These are phyloP conservation scores for Sequoia sempervirens DNA, from an alignment of 75 land plant species.

Conservation along the genomic window DNA sequence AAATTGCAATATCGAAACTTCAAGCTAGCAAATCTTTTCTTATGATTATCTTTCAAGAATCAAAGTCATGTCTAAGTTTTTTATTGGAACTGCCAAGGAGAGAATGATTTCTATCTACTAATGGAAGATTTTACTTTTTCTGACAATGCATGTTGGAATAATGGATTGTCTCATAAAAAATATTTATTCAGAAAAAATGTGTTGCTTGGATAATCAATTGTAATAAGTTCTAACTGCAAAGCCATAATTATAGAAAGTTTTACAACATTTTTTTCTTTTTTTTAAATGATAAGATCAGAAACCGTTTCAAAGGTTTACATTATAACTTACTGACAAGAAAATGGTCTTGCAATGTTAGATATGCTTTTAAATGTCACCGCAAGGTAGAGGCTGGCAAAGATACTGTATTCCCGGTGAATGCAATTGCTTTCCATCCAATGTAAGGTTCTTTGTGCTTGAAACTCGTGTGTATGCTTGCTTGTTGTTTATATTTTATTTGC, in stretches of 20 bases:
- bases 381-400: constrained; percentile 97
- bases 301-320: not conserved
- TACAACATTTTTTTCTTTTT: not conserved
- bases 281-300: not conserved
- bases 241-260: too few relatives aligned
- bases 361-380: constrained; percentile 98
- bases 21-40: not conserved
- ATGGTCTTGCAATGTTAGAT: constrained; percentile 37
- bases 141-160: not conserved
- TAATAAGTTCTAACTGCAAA: too few relatives aligned
- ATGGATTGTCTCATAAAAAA: too few relatives aligned
- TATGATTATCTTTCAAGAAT: not conserved
- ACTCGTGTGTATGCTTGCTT: not conserved
- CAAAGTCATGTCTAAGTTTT: not conserved
- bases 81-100: not conserved
- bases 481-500: constrained; percentile 1
- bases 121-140: not conserved
- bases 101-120: not conserved
- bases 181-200: too few relatives aligned
- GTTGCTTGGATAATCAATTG: too few relatives aligned
- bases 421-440: constrained; percentile 99
- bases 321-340: not conserved
- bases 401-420: constrained; percentile 96
- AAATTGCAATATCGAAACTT: not conserved
- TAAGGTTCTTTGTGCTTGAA: constrained; percentile 22